Evolutionary conservation across 768 basidiomycete genomes (phyloP).

Genomic region (Lentinula sp.): DNA sequence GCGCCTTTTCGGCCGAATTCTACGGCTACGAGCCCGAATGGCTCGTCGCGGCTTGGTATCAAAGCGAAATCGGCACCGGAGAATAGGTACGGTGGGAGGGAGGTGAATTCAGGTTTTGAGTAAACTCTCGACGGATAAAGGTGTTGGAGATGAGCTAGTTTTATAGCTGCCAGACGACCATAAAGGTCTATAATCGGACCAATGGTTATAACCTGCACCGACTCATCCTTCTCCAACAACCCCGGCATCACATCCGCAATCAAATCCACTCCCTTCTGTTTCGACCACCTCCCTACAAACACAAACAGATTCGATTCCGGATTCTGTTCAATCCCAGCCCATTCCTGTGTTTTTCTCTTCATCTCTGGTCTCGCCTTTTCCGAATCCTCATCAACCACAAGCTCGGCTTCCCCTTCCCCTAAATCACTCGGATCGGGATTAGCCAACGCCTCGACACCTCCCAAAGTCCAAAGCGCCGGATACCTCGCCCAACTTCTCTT

Average conservation of each 20-base stretch:
- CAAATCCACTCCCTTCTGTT: constrained; percentile 96
- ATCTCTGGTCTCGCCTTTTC: constrained; percentile 88
- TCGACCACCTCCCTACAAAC: constrained; percentile 97
- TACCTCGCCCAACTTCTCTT: constrained; percentile 97
- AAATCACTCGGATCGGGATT: constrained; percentile 93
- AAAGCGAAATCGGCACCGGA: constrained; percentile 93
- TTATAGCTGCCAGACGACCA: constrained; percentile 93
- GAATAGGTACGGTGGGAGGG: constrained; percentile 88
- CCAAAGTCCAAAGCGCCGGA: constrained; percentile 92
- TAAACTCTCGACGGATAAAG: constrained; percentile 90
- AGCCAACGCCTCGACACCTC: constrained; percentile 91
- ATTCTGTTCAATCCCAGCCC: constrained; percentile 91
- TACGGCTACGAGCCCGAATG: constrained; percentile 92
- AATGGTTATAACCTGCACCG: constrained; percentile 82
- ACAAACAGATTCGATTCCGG: constrained; percentile 88
- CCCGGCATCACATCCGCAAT: constrained; percentile 95
- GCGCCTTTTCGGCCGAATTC: constrained; percentile 97
- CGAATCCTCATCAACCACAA: constrained; percentile 32
- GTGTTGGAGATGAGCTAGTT: constrained; percentile 89
- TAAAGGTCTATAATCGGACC: constrained; percentile 95
- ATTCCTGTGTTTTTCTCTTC: constrained; percentile 92
- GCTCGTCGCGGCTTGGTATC: constrained; percentile 94
- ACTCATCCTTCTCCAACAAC: constrained; percentile 83
- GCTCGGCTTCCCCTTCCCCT: constrained; percentile 50
- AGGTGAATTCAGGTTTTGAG: constrained; percentile 97